Evolutionary conservation across 1,284 basidiomycete species (phyloP), one percentile per base, ranked within the genome.

Genomic region (Sphagnurus paluster): DNA sequence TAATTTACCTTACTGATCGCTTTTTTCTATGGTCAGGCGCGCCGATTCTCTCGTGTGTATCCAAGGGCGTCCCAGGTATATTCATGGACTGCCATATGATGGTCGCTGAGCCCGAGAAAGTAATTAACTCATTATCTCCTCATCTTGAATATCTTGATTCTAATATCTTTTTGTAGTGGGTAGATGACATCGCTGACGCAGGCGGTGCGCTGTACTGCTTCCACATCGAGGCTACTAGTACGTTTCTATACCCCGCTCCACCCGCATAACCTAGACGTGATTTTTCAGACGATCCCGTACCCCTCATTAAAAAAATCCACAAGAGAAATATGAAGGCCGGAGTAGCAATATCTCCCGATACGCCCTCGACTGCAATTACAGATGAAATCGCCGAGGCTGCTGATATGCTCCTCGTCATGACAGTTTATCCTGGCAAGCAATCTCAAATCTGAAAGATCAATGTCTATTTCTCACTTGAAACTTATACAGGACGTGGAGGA

Each of bases 31-130:
- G n/a, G 9, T 14, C 69, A 94, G 93, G 93, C 46, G 86, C 94
- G 21, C 96, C 96, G 2, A 81, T 99, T 41, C 79, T 99, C 28
- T 76, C 87, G 16, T 92, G 86, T 55, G 88, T 99, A n/a, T 76
- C 80, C 45, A 94, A 95, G 69, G 82, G 86, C 37, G 80, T 98
- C 16, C 94, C 95, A 4, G 89, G 86, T 46, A 96, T 98, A 56
- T 99, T 95, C 72, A 99, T 99, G 96, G 97, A 99, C 69, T 98
- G 95, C 70, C 97, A 99, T 71, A 99, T 99, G 97, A 99, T 99
- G 97, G 97, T 99, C 13, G 71, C 94, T 0, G 77, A 98, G 52
- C 97, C 97, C 2, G 89, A 90, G 59, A 86, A 88, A 77, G 94
- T 91, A 59, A n/a, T n/a, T n/a, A n/a, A 43, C 39, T n/a, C 26